These are phyloP conservation scores for Nepenthes alata DNA, from an alignment of 179 eudicot species.

Conservation along the genomic window DNA sequence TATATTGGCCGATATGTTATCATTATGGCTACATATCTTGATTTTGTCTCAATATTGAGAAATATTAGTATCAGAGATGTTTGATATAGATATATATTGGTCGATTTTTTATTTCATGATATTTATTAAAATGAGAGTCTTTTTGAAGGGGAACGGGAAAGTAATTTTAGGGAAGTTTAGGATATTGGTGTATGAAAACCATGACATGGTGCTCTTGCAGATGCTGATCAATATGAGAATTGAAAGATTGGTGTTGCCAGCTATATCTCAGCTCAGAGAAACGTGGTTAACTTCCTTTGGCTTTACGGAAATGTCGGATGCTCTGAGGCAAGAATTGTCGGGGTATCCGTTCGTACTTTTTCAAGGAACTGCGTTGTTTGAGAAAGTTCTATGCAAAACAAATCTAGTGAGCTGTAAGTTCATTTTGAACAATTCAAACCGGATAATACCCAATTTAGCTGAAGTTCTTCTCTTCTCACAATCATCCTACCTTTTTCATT, in stretches of 20 bases:
- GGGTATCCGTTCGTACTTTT: constrained; percentile 37
- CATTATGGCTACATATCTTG: too few species aligned
- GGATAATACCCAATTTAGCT: background rate
- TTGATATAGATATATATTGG: too few species aligned
- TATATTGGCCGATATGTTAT: too few species aligned
- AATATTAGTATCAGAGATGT: too few species aligned
- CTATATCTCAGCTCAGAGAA: constrained; percentile 32
- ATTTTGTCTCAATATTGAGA: too few species aligned
- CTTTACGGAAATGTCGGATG: constrained; percentile 27
- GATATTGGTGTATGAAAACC: background rate
- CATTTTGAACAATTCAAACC: background rate
- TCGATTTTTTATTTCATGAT: too few species aligned
- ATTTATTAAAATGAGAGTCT: background rate
- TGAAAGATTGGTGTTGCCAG: constrained; percentile 37
- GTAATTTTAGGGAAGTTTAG: background rate
- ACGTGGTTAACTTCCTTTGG: constrained; percentile 40
- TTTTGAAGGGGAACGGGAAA: background rate
- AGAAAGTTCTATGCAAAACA: constrained; percentile 23
- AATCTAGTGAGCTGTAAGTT: constrained; percentile 11
- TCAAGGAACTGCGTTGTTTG: constrained; percentile 32
- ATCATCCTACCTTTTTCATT: background rate
- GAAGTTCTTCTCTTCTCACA: background rate
- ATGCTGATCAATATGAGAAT: constrained; percentile 39
- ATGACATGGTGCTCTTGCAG: constrained; percentile 14
- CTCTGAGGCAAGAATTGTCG: constrained; percentile 19